Conservation (phyloP, 345 rosid genomes). For the Moricandia moricandioides region DNA sequence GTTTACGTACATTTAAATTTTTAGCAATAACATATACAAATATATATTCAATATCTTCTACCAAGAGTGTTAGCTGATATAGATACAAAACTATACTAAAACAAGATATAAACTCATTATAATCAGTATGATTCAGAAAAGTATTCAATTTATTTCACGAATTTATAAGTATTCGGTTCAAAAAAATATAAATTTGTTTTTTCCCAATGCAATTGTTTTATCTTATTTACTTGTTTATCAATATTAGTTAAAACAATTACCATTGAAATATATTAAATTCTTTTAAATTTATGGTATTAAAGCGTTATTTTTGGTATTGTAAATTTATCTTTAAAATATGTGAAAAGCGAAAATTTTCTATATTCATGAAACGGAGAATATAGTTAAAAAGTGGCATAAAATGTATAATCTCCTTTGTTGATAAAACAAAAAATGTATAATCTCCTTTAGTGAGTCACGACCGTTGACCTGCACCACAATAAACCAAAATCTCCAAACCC, state of each 20-base stretch:
- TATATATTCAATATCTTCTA: not conserved
- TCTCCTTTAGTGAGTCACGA: constrained; percentile 27
- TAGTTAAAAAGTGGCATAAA: constrained; percentile 2
- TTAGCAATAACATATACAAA: not conserved
- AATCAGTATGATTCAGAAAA: no score
- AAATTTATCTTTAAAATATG: not conserved
- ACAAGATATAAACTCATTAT: no score
- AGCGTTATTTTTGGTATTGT: no score
- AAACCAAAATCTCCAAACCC: constrained; percentile 34
- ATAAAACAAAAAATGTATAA: not conserved
- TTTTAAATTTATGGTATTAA: no score
- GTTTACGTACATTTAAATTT: not conserved
- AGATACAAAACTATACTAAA: not conserved
- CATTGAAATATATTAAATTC: no score
- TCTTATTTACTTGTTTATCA: no score
- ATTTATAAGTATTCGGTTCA: no score
- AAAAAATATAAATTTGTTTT: no score
- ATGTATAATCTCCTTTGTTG: not conserved
- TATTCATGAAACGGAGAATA: no score
- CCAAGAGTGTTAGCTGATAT: not conserved
- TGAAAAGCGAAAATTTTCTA: not conserved
- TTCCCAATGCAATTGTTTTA: no score
- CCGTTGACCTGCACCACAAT: constrained; percentile 31
- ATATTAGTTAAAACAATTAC: no score
- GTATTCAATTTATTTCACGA: no score